phyloP scores from a whole-genome alignment of 208 protist species.

The Entamoeba histolytica region DNA sequence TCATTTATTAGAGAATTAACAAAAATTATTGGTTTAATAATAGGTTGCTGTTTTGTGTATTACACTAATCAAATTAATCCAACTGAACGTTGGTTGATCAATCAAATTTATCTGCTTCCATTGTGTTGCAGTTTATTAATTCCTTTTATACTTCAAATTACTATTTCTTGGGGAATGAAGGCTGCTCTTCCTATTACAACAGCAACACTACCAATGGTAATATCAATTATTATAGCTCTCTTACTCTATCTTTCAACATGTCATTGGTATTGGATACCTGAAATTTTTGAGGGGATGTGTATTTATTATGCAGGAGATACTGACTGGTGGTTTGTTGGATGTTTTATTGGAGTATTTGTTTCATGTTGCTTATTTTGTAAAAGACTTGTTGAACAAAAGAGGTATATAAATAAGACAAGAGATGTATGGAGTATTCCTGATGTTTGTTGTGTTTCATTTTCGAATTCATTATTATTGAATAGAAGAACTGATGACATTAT shows the following conservation, averaged over 20 bases:
- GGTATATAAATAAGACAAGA: neutral
- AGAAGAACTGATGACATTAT: neutral
- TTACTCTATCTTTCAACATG: neutral
- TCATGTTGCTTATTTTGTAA: neutral
- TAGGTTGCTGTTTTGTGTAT: neutral
- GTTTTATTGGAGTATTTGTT: neutral
- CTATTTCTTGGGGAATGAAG: neutral
- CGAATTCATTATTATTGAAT: neutral
- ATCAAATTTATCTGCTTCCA: neutral
- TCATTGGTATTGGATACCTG: neutral
- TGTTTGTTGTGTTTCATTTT: neutral
- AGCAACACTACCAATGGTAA: neutral
- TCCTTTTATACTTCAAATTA: neutral
- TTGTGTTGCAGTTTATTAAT: neutral
- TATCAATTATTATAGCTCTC: neutral
- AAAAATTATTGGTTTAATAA: neutral
- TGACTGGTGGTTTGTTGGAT: neutral
- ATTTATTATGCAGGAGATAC: neutral
- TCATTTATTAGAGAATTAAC: neutral
- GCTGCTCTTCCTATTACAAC: neutral
- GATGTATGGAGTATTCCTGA: neutral
- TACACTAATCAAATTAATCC: neutral
- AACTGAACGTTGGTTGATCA: neutral
- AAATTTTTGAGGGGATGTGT: neutral
- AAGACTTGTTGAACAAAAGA: neutral